Conservation (phyloP, 441 rosid species). For the Eutrema salsugineum region DNA sequence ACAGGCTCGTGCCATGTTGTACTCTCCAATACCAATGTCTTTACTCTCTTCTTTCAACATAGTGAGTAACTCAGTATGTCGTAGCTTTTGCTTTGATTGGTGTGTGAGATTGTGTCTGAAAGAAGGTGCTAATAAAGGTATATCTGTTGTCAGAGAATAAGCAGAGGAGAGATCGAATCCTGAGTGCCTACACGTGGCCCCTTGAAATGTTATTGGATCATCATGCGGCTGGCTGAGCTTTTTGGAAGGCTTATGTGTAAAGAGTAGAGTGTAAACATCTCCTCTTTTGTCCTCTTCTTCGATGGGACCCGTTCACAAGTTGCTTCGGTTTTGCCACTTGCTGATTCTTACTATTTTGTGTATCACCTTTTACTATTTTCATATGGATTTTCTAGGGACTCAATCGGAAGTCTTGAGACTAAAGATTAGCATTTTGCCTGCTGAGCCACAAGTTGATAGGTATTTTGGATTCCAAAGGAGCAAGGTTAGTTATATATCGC, state of each 20-base stretch:
- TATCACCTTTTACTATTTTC: constrained; percentile 11
- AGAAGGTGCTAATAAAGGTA: constrained; percentile 58
- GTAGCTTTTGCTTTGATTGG: constrained; percentile 36
- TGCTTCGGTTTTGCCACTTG: constrained; percentile 13
- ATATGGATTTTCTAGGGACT: not conserved
- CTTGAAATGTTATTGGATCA: not conserved
- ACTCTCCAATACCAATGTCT: constrained; percentile 21
- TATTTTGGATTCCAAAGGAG: not conserved
- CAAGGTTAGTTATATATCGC: not conserved
- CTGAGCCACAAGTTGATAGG: not conserved
- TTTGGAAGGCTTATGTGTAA: not conserved
- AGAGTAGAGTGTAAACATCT: not conserved
- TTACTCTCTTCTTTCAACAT: constrained; percentile 45
- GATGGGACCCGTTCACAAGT: constrained; percentile 12
- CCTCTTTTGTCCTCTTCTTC: not conserved
- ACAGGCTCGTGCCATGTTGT: constrained; percentile 62
- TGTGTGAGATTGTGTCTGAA: constrained; percentile 38
- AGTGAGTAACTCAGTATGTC: constrained; percentile 10
- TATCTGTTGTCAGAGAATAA: constrained; percentile 26
- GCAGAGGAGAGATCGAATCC: constrained; percentile 21
- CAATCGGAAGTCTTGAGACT: no score
- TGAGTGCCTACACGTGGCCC: constrained; percentile 25
- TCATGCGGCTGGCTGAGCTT: not conserved
- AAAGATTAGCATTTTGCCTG: not conserved
- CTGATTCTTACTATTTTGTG: constrained; percentile 16